Base-by-base conservation (phyloP, 2,329 filamentous ascomycete species). In the Davidsoniella neocaledoniae region DNA sequence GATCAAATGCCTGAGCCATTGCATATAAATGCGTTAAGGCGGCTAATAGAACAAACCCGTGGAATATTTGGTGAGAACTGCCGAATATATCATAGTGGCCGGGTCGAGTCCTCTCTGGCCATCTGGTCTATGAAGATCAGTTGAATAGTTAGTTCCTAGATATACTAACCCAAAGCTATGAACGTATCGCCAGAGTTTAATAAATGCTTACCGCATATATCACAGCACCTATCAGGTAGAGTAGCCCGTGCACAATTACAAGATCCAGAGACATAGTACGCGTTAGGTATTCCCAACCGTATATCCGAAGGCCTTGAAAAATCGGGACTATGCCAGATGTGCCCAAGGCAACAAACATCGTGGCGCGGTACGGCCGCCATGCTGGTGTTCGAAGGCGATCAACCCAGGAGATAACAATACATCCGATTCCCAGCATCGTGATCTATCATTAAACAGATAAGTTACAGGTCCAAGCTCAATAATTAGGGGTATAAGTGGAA, bases 21-120 rank as follows among this genome's bases (percentile, higher is more conserved):
- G 85, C 88, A 48, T 79, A 79, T 53, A 96, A 68, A 68, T 98
- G 91, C 21, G 82, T 76, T 1, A 76, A 73, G 0, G 86, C 90
- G 0, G 91, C 91, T 54, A 87, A 64, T 14, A 96, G 70, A 25
- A 98, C 88, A 55, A 91, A 73, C 38, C 94, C 69, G 67, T 98
- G 91, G 63, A 98, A 98, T 55, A 98, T 83, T 66, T 98, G 91
- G 64, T 98, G 91, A 17, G 86, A 94, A 61, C 81, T 87, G 37
- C 91, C 90, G 76, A 84, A 84, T 47, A 95, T 84, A 64, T 98
- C 91, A 60, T 90, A 95, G 6, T 64, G 69, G 1, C 86, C 85
- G 0, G 90, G 91, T 42, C 68, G 74, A 59, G 73, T 77, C 53
- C 86, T 73, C 67, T 98, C 91, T 0, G 91, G 91, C 64, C 90